These are phyloP conservation scores for Xerocomus brunneocitrinus DNA, from an alignment of 768 basidiomycete species.

Conservation along the genomic window DNA sequence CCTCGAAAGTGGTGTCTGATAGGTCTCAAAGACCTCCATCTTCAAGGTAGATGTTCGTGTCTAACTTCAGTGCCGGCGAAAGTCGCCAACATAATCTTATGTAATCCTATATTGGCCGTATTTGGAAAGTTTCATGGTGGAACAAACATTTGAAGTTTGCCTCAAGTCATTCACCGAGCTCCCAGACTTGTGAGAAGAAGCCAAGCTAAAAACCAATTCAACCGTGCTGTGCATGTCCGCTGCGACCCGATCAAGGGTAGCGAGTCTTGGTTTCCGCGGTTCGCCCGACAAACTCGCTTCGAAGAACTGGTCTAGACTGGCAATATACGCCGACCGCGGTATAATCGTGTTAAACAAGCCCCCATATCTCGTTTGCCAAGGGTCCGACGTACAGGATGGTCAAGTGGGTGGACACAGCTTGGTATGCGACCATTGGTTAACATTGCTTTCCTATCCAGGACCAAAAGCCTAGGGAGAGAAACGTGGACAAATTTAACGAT, in stretches of 20 bases:
- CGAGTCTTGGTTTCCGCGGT: background rate
- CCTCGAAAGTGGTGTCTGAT: conserved; percentile 82
- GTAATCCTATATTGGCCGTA: background rate
- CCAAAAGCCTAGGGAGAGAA: conserved; percentile 20
- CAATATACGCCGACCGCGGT: conserved; percentile 50
- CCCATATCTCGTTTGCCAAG: conserved; percentile 52
- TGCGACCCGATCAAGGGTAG: conserved; percentile 20
- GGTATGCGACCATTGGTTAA: conserved; percentile 1
- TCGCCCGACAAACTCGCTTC: conserved; percentile 1
- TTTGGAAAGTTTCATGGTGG: background rate
- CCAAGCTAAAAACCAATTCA: background rate
- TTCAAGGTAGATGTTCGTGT: background rate
- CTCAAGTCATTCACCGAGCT: background rate
- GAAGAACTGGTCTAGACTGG: conserved; percentile 31
- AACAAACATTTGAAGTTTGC: background rate
- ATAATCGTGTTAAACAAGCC: conserved; percentile 61
- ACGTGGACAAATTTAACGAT: conserved; percentile 33
- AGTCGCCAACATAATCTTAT: background rate
- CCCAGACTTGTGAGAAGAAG: background rate
- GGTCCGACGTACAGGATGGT: conserved; percentile 23
- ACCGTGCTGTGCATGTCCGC: conserved; percentile 14
- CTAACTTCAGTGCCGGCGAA: background rate
- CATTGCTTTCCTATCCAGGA: conserved; percentile 8
- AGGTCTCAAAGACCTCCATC: conserved; percentile 67
- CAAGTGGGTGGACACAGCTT: conserved; percentile 16